Evolutionary conservation across 192 early-diverging fungal species (phyloP), one percentile per base, ranked within the genome.

Genomic region (Cladochytrium replicatum): DNA sequence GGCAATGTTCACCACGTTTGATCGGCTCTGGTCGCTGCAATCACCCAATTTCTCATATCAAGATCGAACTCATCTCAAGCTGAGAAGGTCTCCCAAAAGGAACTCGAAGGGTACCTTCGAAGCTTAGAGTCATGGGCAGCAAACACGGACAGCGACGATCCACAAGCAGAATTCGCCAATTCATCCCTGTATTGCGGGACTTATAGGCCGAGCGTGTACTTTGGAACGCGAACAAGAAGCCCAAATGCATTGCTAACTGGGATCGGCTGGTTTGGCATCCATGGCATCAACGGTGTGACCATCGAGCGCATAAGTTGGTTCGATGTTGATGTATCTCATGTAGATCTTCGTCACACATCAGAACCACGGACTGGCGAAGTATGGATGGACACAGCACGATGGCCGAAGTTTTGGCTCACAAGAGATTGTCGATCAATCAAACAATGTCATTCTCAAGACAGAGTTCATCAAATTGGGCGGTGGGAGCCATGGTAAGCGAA

Each of bases 231-330:
- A 0, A 82, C 89, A 9, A 81, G 88, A 34, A 43, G 80, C 25
- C 69, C 84, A 0, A 69, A 86, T 31, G 76, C 86, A 2, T 57
- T 97, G n/a, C 68, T 89, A 61, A 85, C 86, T 19, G 89, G 93
- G 4, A 69, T 97, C 11, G 86, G 91, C 81, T 93, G 93, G 93
- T 89, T 87, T 68, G 84, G 86, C n/a, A 44, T 64, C n/a, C n/a
- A 79, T 27, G 55, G 78, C 32, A 72, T 63, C 45, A 60, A 67
- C 29, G 67, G 77, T 75, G 41, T 58, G 79, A 32, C 50, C 74
- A 72, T n/a, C n/a, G n/a, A n/a, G n/a, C n/a, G n/a, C n/a, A n/a
- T n/a, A n/a, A n/a, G n/a, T n/a, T n/a, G n/a, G n/a, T n/a, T n/a
- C n/a, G n/a, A n/a, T n/a, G n/a, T n/a, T n/a, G n/a, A n/a, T n/a